These are phyloP conservation scores for Kodamaea ohmeri DNA, from an alignment of 1,139 yeast species.

Conservation along the genomic window DNA sequence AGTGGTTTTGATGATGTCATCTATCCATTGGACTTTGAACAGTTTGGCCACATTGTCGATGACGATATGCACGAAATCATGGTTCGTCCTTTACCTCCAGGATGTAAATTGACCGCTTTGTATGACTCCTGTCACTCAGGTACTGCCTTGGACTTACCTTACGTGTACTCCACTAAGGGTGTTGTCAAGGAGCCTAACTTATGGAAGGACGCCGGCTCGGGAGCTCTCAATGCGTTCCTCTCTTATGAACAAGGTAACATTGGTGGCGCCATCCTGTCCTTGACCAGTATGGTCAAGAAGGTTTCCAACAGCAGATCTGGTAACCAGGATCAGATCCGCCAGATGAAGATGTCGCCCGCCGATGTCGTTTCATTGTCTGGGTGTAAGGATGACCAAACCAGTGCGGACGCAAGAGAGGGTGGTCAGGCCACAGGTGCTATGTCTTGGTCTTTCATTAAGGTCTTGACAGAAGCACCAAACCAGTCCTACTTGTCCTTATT, in stretches of 20 bases:
- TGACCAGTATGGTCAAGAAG: constrained; percentile 49
- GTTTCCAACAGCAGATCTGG: constrained; percentile 28
- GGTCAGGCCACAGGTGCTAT: constrained; percentile 90
- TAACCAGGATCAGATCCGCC: constrained; percentile 32
- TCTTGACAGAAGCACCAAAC: constrained; percentile 61
- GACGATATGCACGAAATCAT: constrained; percentile 81
- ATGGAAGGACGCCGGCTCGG: constrained; percentile 80
- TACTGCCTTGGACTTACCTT: constrained; percentile 85
- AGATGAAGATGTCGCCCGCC: constrained; percentile 77
- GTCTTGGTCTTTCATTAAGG: constrained; percentile 85
- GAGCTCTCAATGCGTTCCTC: constrained; percentile 66
- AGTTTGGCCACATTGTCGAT: constrained; percentile 72
- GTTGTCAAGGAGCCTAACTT: constrained; percentile 85
- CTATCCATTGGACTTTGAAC: constrained; percentile 85
- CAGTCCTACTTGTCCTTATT: constrained; percentile 77
- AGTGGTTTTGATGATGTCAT: constrained; percentile 88
- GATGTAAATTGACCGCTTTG: constrained; percentile 83
- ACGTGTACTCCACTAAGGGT: constrained; percentile 86
- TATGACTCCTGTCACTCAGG: constrained; percentile 96
- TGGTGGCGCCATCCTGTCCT: constrained; percentile 46
- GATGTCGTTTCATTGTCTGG: constrained; percentile 87
- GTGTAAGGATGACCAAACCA: constrained; percentile 80
- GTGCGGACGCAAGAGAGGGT: constrained; percentile 78
- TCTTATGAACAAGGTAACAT: constrained; percentile 74
- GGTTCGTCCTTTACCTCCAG: constrained; percentile 75